phyloP scores from a whole-genome alignment of 1,139 yeast species.

The Suhomyces bribrorum region DNA sequence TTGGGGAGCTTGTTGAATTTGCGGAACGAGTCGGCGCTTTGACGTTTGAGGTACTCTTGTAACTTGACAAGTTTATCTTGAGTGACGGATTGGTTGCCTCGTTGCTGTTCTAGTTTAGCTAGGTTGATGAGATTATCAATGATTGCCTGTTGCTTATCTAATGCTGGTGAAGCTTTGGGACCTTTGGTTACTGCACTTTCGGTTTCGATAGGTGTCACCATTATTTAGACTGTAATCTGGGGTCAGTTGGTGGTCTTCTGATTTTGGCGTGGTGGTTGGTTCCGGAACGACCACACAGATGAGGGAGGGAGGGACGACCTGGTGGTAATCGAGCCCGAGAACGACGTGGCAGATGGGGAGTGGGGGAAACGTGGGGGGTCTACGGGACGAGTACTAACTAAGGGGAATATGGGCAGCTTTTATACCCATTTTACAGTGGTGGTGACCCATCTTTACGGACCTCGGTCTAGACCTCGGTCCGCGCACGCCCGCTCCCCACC shows the following conservation, averaged over 20 bases:
- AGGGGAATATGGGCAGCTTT: too few species aligned
- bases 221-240: background rate
- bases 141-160: conserved; percentile 17
- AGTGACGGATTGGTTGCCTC: conserved; percentile 26
- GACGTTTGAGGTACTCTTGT: conserved; percentile 13
- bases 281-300: too few species aligned
- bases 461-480: too few species aligned
- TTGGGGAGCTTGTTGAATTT: conserved; percentile 13
- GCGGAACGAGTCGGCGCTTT: conserved; percentile 5
- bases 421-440: too few species aligned
- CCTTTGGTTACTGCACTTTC: conserved; percentile 1
- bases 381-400: too few species aligned
- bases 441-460: too few species aligned
- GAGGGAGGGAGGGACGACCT: background rate
- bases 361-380: too few species aligned
- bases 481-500: too few species aligned
- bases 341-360: too few species aligned
- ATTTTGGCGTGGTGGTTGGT: conserved; percentile 5
- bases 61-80: conserved; percentile 22
- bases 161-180: conserved; percentile 1
- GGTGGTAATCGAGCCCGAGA: too few species aligned
- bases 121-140: conserved; percentile 22
- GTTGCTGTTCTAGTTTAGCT: conserved; percentile 23
- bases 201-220: conserved; percentile 10
- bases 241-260: conserved; percentile 3